Evolutionary conservation across 805 yeast genomes (phyloP), one percentile per base, ranked within the genome.

Genomic region (Scheffersomyces lignosus): DNA sequence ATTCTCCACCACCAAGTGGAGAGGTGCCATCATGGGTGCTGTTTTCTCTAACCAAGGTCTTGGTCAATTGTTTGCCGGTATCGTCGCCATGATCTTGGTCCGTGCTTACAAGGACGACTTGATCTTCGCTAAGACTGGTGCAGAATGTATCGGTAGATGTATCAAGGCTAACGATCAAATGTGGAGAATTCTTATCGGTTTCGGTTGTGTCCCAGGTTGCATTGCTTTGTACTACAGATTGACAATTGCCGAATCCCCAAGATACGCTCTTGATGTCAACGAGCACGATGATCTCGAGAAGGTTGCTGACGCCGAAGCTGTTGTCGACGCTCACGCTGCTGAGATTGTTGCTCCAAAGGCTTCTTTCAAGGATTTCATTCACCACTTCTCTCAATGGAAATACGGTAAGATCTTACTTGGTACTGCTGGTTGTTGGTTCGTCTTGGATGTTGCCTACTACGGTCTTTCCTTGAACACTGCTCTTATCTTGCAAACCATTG

Each of bases 21-120:
- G 96, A 81, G 96, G 96, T 77, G 96, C 96, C 48, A 87, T 87
- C 53, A 88, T 88, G 96, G 89, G 87, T 58, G 95, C 96, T 18
- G 96, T 88, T 39, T 90, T 90, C 65, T 91, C 96, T 40, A 89
- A 89, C 73, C 97, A 90, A 71, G 97, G 96, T 66, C 80, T 93
- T 81, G 97, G 97, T 64, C 96, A 90, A 72, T 77, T 89, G 43
- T 57, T 81, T 14, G 96, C 88, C 43, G 96, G 91, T 78, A 72
- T 88, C 48, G 86, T 88, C 52, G 87, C 95, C 39, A 67, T 88
- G 44, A 58, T 86, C 40, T 74, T 80, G 57, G 84, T 87, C 49
- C 85, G 83, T 39, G 95, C 80, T 53, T 89, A 83, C 76, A 86
- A 84, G 62, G 62, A 69, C 48, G 72, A 72, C 27, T 69, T 88